These are phyloP conservation scores for Malus asiatica DNA, from an alignment of 306 rosid genomes.

Conservation along the genomic window DNA sequence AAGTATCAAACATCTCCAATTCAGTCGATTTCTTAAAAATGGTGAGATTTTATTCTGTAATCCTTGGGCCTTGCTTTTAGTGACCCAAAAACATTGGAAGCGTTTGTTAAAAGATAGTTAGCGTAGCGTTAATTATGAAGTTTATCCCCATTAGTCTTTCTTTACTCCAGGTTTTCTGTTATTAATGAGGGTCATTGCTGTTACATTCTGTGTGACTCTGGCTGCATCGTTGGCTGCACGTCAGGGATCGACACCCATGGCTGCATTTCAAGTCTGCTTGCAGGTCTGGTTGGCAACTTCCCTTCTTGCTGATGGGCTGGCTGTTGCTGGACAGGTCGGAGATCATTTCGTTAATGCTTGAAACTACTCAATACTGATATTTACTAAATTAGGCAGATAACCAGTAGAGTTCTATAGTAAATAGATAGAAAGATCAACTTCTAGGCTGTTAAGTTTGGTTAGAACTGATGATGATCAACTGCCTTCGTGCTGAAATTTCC, in stretches of 20 bases:
- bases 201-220: constrained; percentile 88
- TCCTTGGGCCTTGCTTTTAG: neutral
- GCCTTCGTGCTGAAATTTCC: neutral
- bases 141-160: constrained; percentile 18
- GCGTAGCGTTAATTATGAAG: neutral
- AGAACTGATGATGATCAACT: neutral
- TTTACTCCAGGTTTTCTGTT: constrained; percentile 60
- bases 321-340: constrained; percentile 94
- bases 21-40: constrained; percentile 7
- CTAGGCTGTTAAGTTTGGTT: neutral
- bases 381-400: neutral
- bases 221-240: constrained; percentile 91
- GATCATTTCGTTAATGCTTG: constrained; percentile 1
- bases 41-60: neutral
- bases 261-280: constrained; percentile 94
- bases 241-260: constrained; percentile 81
- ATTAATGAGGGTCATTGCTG: constrained; percentile 89
- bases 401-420: too few species aligned
- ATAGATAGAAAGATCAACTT: too few species aligned
- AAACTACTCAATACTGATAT: neutral
- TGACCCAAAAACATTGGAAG: neutral
- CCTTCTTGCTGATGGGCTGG: constrained; percentile 91
- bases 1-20: constrained; percentile 4
- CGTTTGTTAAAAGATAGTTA: neutral
- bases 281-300: constrained; percentile 94